A percentile compares a stretch with the other conserved stretches of the same genome.
phyloP scores from a whole-genome alignment of 1,284 basidiomycete species.

The Fomitopsis palustris region DNA sequence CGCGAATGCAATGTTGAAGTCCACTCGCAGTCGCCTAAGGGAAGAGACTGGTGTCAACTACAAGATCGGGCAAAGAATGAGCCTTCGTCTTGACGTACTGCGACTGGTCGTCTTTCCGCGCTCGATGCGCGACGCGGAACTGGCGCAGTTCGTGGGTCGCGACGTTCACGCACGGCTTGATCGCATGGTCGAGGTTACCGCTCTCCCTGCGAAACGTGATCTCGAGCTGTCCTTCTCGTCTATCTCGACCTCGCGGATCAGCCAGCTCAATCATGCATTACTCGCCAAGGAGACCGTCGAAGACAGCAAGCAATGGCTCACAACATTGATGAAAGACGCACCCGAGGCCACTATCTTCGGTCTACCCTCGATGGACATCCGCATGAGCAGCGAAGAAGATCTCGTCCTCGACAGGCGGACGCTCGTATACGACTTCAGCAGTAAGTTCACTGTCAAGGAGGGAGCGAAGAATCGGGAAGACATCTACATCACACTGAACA shows the following conservation, averaged over 20 bases:
- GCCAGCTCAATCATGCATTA: slow-evolving; percentile 48
- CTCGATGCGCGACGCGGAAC: slow-evolving; percentile 67
- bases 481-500: slow-evolving; percentile 80
- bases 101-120: slow-evolving; percentile 73
- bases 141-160: slow-evolving; percentile 66
- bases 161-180: slow-evolving; percentile 66
- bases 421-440: slow-evolving; percentile 71
- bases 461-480: slow-evolving; percentile 58
- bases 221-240: slow-evolving; percentile 67
- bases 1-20: slow-evolving; percentile 77
- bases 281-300: slow-evolving; percentile 35
- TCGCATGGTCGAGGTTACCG: slow-evolving; percentile 51
- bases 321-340: slow-evolving; percentile 50
- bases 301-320: slow-evolving; percentile 52
- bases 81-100: slow-evolving; percentile 57
- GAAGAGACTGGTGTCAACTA: slow-evolving; percentile 61
- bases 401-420: slow-evolving; percentile 35
- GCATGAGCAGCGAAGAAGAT: slow-evolving; percentile 67
- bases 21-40: slow-evolving; percentile 63
- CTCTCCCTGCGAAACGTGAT: slow-evolving; percentile 51
- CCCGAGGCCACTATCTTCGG: slow-evolving; percentile 71
- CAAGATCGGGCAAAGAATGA: slow-evolving; percentile 68
- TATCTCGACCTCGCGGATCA: slow-evolving; percentile 71
- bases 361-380: slow-evolving; percentile 74
- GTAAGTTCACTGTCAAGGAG: slow-evolving; percentile 55